Conservation (phyloP, 139 green algal species). For the Micromonas pusilla region DNA sequence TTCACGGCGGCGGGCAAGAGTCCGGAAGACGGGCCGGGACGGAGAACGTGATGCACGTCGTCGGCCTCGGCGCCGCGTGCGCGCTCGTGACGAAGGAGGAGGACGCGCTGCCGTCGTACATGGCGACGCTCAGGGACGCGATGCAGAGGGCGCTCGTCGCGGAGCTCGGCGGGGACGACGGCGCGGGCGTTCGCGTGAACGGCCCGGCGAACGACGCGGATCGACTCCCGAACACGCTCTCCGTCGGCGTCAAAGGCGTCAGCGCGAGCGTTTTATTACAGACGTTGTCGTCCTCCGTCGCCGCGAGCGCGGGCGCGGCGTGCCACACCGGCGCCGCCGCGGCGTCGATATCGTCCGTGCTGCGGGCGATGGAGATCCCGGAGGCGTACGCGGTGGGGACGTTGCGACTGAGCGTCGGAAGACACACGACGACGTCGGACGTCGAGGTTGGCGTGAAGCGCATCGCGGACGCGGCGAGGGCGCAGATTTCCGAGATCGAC, state of each 20-base stretch:
- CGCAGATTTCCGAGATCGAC: background rate
- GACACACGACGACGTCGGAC: constrained; percentile 56
- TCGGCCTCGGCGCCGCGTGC: constrained; percentile 59
- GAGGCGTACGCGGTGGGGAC: constrained; percentile 55
- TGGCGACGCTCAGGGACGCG: constrained; percentile 43
- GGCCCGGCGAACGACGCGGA: constrained; percentile 40
- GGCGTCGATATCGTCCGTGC: background rate
- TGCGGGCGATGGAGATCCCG: constrained; percentile 43
- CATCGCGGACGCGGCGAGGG: background rate
- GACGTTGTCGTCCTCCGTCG: constrained; percentile 41
- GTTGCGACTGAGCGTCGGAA: constrained; percentile 57
- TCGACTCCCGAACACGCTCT: constrained; percentile 73
- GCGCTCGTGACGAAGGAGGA: constrained; percentile 48
- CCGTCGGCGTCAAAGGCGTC: constrained; percentile 57
- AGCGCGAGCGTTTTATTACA: constrained; percentile 40
- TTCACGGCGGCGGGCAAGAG: constrained; percentile 45
- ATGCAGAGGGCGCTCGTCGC: constrained; percentile 44
- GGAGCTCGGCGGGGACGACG: constrained; percentile 32
- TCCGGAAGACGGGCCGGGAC: constrained; percentile 49
- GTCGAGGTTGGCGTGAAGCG: constrained; percentile 34
- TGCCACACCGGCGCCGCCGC: constrained; percentile 49
- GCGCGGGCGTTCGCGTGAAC: constrained; percentile 45
- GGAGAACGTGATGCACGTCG: constrained; percentile 63
- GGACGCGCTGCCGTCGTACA: constrained; percentile 34
- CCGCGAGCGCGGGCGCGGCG: constrained; percentile 60